A percentile compares a stretch with the other conserved stretches of the same genome.
These are phyloP conservation scores for Diaporthe velutina DNA, from an alignment of 2,329 filamentous ascomycete genomes.

Conservation along the genomic window DNA sequence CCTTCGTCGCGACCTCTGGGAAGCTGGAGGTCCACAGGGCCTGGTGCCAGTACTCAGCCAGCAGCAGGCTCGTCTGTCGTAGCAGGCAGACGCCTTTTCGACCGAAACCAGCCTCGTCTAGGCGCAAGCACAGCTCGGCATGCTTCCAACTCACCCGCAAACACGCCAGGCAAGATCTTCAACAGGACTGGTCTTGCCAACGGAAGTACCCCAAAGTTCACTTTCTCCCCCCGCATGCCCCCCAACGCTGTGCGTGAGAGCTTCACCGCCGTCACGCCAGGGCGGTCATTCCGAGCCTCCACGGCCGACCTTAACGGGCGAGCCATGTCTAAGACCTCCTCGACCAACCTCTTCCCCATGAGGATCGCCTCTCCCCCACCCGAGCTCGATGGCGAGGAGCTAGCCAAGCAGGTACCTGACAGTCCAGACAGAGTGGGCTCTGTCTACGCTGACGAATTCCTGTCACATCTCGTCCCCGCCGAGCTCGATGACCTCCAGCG, in stretches of 20 bases:
- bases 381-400: slow-evolving; percentile 66
- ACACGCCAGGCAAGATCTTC: slow-evolving; percentile 51
- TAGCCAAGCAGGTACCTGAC: slow-evolving; percentile 67
- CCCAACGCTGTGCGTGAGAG: slow-evolving; percentile 61
- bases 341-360: slow-evolving; percentile 69
- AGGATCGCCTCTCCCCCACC: slow-evolving; percentile 70
- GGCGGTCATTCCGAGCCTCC: slow-evolving; percentile 57
- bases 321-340: slow-evolving; percentile 62
- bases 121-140: slow-evolving; percentile 39
- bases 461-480: slow-evolving; percentile 68
- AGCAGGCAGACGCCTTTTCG: slow-evolving; percentile 51
- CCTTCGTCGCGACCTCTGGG: slow-evolving; percentile 40
- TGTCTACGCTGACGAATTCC: slow-evolving; percentile 71
- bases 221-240: slow-evolving; percentile 62
- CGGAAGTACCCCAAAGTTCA: slow-evolving; percentile 43
- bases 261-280: slow-evolving; percentile 61
- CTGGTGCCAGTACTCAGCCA: slow-evolving; percentile 49
- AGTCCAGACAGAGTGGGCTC: slow-evolving; percentile 65
- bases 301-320: slow-evolving; percentile 62
- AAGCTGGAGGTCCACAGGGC: slow-evolving; percentile 42
- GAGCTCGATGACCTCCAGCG: slow-evolving; percentile 71
- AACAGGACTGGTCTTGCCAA: slow-evolving; percentile 44
- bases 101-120: slow-evolving; percentile 49
- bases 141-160: slow-evolving; percentile 41
- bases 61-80: slow-evolving; percentile 48